Percentiles rank a stretch among this genome's conserved stretches.
phyloP scores from a whole-genome alignment of 306 rosid genomes.

The Rosa lucieae region DNA sequence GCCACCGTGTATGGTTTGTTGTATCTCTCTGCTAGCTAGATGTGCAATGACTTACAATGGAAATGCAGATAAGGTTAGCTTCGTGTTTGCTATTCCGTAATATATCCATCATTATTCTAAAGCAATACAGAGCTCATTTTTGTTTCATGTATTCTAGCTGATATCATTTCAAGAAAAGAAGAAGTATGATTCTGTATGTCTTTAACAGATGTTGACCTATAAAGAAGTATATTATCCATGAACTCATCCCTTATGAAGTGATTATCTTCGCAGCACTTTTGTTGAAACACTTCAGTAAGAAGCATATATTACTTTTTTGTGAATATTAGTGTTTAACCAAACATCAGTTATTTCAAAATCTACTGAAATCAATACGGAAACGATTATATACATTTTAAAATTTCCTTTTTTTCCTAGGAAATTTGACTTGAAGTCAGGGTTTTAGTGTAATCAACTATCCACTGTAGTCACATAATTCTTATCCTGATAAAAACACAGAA shows the following conservation, averaged over 20 bases:
- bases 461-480: background rate
- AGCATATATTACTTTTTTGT: no score
- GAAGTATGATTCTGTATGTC: background rate
- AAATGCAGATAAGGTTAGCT: background rate
- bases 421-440: no score
- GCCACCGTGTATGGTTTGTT: background rate
- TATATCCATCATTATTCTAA: background rate
- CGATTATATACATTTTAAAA: background rate
- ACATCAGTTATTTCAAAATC: background rate
- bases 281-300: no score
- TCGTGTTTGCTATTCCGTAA: background rate
- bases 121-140: background rate
- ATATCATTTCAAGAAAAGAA: background rate
- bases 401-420: background rate
- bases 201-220: background rate
- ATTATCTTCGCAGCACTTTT: no score
- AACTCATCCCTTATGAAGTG: background rate
- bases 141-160: background rate
- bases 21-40: background rate
- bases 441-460: background rate
- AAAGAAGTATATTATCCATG: background rate
- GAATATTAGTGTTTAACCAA: background rate
- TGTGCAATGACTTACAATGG: background rate
- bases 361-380: background rate
- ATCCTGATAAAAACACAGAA: background rate